Evolutionary conservation across 306 rosid genomes (phyloP).

Genomic region (Prunus davidiana): DNA sequence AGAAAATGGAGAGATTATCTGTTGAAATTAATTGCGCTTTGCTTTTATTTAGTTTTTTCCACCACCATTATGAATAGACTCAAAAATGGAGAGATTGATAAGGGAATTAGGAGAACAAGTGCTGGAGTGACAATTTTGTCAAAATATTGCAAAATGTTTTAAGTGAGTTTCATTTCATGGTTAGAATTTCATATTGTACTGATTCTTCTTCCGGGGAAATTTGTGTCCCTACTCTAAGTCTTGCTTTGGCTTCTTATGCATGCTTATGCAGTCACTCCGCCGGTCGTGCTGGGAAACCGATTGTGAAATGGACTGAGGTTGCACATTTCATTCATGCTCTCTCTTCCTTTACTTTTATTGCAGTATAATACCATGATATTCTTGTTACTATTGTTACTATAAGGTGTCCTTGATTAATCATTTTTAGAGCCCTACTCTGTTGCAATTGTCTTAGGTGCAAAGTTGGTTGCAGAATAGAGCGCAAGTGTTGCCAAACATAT

Average conservation of each 20-base stretch:
- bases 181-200: no score
- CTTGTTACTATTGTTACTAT: not conserved
- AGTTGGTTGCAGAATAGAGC: conserved; percentile 67
- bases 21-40: not conserved
- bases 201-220: no score
- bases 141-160: conserved; percentile 48
- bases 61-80: conserved; percentile 41
- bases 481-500: conserved; percentile 40
- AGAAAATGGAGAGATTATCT: not conserved
- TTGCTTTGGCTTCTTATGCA: no score
- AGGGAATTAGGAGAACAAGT: conserved; percentile 44
- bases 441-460: conserved; percentile 46
- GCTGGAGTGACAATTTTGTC: conserved; percentile 48
- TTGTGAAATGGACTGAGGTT: no score
- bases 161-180: conserved; percentile 51
- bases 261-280: no score
- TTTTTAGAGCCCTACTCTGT: not conserved
- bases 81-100: conserved; percentile 66
- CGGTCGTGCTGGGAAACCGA: no score
- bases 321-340: no score
- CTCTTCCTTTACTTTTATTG: not conserved
- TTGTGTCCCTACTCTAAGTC: no score
- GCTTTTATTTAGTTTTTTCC: not conserved
- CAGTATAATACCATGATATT: not conserved
- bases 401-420: not conserved